Conservation (phyloP, 1,284 basidiomycete species). For the Marasmius fiardii region DNA sequence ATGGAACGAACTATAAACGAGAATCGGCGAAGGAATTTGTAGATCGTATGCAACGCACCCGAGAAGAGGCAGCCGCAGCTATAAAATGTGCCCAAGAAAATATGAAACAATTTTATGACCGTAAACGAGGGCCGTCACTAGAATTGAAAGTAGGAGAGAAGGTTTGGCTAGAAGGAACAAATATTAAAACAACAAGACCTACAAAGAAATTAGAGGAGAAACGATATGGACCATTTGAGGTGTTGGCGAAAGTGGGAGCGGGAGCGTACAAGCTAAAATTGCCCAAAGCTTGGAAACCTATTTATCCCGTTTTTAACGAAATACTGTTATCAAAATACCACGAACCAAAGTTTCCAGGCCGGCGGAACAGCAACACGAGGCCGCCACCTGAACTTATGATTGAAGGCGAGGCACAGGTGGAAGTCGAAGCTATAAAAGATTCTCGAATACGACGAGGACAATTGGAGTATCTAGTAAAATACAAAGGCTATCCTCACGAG, state of each 20-base stretch:
- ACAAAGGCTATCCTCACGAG: too few relatives aligned
- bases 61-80: background rate
- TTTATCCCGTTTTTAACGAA: conserved; percentile 18
- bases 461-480: too few relatives aligned
- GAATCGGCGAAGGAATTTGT: background rate
- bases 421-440: too few relatives aligned
- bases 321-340: conserved; percentile 6
- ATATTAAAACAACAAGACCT: background rate
- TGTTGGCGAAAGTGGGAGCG: conserved; percentile 16
- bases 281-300: conserved; percentile 7
- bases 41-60: background rate
- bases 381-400: background rate
- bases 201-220: conserved; percentile 12
- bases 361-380: background rate
- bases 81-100: background rate
- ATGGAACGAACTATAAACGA: background rate
- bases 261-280: conserved; percentile 14
- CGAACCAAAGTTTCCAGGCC: conserved; percentile 8
- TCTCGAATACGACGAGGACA: too few relatives aligned
- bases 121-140: background rate
- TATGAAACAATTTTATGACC: background rate
- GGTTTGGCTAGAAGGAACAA: background rate
- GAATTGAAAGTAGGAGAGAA: conserved; percentile 2
- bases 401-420: background rate
- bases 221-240: conserved; percentile 15